Evolutionary conservation across 257 asterid species (phyloP), one percentile per base, ranked within the genome.

Genomic region (Scutellaria baicalensis): DNA sequence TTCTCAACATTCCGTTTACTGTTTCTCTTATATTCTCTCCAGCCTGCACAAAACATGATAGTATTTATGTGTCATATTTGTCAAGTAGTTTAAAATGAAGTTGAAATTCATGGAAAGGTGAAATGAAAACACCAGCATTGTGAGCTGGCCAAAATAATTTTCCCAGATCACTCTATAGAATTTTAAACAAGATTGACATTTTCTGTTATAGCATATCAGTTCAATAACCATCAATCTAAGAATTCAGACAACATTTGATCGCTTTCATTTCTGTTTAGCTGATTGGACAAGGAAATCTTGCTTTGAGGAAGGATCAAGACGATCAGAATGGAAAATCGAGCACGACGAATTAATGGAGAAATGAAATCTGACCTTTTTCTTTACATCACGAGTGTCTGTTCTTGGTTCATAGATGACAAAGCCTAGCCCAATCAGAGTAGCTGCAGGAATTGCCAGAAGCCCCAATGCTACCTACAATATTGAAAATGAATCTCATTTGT

Each of bases 1-100:
- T 86, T 74, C 11, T 76, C 70, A 64, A 82, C 91, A 89, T 83
- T 10, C 85, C 87, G 14, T 56, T 55, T 59, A 77, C 72, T 1
- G 94, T 94, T 64, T 62, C 80, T 69, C 57, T 62, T 45, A 85
- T 71, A 33, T 82, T 85, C 38, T 79, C 81, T 42, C 67, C 40
- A 48, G 76, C 64, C 88, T 86, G 79, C 66, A 62, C 8, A 49
- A 1, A 27, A 65, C 23, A 64, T 64, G 51, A 17, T 3, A 43
- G 21, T 62, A 23, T 18, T 21, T 13, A 54, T 21, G 35, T 9
- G 23, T 8, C n/a, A 48, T 35, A 31, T 8, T 59, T 59, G 18
- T 17, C 57, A 7, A 23, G 2, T 8, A 13, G 20, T n/a, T n/a
- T n/a, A n/a, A 50, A 33, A 52, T 9, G 36, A 52, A 20, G 58